Conservation (phyloP, 1,284 basidiomycete genomes). For the Ustilago vetiveriae region DNA sequence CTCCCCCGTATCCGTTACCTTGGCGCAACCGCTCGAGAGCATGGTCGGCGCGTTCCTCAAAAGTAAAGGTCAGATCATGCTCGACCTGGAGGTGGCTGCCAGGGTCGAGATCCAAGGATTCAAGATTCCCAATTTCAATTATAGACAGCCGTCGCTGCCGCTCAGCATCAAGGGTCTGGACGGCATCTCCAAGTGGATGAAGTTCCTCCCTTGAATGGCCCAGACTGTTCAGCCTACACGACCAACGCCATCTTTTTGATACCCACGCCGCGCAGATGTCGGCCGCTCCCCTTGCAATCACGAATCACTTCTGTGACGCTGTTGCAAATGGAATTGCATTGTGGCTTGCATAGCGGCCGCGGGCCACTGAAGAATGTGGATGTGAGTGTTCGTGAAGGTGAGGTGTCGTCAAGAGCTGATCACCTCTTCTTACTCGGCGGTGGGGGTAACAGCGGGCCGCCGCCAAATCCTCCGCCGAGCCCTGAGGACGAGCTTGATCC, state of each 20-base stretch:
- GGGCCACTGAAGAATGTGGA: not conserved
- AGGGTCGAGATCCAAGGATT: slow-evolving; percentile 50
- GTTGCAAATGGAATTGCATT: slow-evolving; percentile 1
- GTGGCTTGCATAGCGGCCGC: no score
- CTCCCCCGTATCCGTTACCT: slow-evolving; percentile 36
- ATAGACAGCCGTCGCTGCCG: slow-evolving; percentile 49
- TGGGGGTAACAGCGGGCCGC: slow-evolving; percentile 42
- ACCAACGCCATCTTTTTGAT: not conserved
- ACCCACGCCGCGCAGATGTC: not conserved
- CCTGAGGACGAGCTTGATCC: slow-evolving; percentile 15
- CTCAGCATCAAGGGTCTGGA: slow-evolving; percentile 52
- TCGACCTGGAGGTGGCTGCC: slow-evolving; percentile 53
- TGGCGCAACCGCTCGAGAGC: slow-evolving; percentile 51
- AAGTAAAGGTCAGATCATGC: slow-evolving; percentile 50
- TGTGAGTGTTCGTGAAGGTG: not conserved
- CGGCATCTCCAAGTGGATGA: slow-evolving; percentile 48
- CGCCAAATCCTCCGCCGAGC: slow-evolving; percentile 23
- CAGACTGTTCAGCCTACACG: not conserved
- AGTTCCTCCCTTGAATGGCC: slow-evolving; percentile 21
- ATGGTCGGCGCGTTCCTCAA: slow-evolving; percentile 51
- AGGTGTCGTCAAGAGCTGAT: not conserved
- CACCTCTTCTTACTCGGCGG: slow-evolving; percentile 51
- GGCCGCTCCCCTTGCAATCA: not conserved
- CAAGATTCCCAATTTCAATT: slow-evolving; percentile 51
- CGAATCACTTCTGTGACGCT: no score